These are phyloP conservation scores for Pseudocercospora cruenta DNA, from an alignment of 2,329 filamentous ascomycete species.

Conservation along the genomic window DNA sequence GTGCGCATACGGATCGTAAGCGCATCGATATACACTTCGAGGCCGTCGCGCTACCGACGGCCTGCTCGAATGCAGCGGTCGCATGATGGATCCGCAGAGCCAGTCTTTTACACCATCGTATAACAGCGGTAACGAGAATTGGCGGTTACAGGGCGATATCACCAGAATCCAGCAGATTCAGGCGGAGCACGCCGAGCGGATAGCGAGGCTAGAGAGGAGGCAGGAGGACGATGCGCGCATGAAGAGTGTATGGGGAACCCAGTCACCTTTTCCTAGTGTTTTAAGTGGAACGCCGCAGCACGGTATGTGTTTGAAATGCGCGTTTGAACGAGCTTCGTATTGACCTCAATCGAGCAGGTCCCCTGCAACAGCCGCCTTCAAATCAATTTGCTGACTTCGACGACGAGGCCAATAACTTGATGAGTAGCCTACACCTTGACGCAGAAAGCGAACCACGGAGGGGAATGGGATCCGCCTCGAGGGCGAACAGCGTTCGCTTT, in stretches of 20 bases:
- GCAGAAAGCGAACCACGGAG: slow-evolving; percentile 79
- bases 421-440: slow-evolving; percentile 82
- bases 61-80: slow-evolving; percentile 28
- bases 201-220: slow-evolving; percentile 63
- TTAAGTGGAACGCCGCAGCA: slow-evolving; percentile 83
- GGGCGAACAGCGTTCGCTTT: slow-evolving; percentile 96
- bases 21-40: background rate
- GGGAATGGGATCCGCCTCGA: slow-evolving; percentile 76
- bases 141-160: slow-evolving; percentile 66
- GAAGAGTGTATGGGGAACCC: slow-evolving; percentile 85
- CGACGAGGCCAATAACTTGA: slow-evolving; percentile 77
- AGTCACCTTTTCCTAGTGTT: slow-evolving; percentile 85
- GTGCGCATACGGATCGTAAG: background rate
- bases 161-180: slow-evolving; percentile 64
- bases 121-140: slow-evolving; percentile 58
- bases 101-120: slow-evolving; percentile 61
- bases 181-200: slow-evolving; percentile 63
- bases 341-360: slow-evolving; percentile 58
- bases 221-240: slow-evolving; percentile 65
- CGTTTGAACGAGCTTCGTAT: background rate
- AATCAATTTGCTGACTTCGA: slow-evolving; percentile 91
- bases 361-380: slow-evolving; percentile 74
- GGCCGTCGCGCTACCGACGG: slow-evolving; percentile 21
- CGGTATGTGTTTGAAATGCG: slow-evolving; percentile 59
- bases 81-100: slow-evolving; percentile 64